A percentile compares a stretch with the other conserved stretches of the same genome.
phyloP scores from a whole-genome alignment of 768 basidiomycete species.

The Lentinula guzmanii region DNA sequence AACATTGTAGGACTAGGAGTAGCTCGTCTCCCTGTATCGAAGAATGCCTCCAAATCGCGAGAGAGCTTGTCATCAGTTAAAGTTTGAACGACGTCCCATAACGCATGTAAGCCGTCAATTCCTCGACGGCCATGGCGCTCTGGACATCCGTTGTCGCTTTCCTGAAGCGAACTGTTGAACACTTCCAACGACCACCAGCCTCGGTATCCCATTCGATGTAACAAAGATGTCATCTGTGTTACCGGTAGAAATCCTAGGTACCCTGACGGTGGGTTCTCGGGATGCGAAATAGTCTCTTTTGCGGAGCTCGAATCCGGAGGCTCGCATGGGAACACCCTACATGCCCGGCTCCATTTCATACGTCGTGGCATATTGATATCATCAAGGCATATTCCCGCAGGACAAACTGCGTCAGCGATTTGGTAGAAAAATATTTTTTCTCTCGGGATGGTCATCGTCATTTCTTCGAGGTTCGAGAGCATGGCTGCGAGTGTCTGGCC shows the following conservation, averaged over 20 bases:
- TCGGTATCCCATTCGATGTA: conserved; percentile 25
- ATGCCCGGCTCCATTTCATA: conserved; percentile 32
- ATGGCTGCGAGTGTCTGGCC: conserved; percentile 11
- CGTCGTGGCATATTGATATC: conserved; percentile 18
- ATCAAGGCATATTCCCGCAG: conserved; percentile 11
- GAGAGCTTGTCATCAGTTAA: background rate
- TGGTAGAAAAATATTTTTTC: conserved; percentile 35
- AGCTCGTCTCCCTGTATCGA: background rate
- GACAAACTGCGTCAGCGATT: conserved; percentile 28
- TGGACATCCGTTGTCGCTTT: conserved; percentile 15
- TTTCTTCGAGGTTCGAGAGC: conserved; percentile 19
- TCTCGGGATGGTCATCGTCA: conserved; percentile 22
- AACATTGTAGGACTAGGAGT: background rate
- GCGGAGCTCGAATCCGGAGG: conserved; percentile 2
- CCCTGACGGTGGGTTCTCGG: conserved; percentile 4
- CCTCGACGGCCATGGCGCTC: conserved; percentile 20
- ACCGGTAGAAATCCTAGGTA: conserved; percentile 29
- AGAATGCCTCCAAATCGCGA: background rate
- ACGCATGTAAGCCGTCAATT: conserved; percentile 15
- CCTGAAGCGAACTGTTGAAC: conserved; percentile 27
- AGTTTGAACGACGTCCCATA: conserved; percentile 13
- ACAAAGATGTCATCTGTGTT: conserved; percentile 21
- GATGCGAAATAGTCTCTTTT: background rate
- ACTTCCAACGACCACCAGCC: conserved; percentile 33
- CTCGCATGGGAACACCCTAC: conserved; percentile 32